Evolutionary conservation across 2,329 filamentous ascomycete species (phyloP).

Genomic region (Conoideocrella luteorostrata): DNA sequence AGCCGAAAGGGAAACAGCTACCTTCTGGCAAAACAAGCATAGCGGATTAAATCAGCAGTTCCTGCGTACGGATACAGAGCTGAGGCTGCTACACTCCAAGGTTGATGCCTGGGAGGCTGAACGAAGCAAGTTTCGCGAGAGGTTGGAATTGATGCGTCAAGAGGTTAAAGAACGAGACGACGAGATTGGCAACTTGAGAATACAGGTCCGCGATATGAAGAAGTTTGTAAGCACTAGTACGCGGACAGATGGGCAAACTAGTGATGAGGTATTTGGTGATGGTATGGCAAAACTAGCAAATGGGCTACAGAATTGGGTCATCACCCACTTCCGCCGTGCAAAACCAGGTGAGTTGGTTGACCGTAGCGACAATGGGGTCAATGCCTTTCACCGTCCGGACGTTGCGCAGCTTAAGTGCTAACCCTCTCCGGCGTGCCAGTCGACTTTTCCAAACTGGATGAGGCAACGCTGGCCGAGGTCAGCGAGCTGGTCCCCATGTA

Average conservation of each 20-base stretch:
- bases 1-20: conserved; percentile 48
- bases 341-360: conserved; percentile 49
- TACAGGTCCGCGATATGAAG: conserved; percentile 62
- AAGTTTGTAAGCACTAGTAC: conserved; percentile 65
- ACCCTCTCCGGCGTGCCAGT: neutral
- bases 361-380: too few species aligned
- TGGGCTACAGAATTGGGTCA: conserved; percentile 68
- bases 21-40: conserved; percentile 54
- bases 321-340: conserved; percentile 59
- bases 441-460: conserved; percentile 39
- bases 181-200: conserved; percentile 47
- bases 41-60: conserved; percentile 46
- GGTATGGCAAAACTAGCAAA: conserved; percentile 57
- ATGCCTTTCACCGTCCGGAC: too few species aligned
- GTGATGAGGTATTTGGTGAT: conserved; percentile 61
- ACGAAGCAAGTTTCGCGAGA: conserved; percentile 42
- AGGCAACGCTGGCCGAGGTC: conserved; percentile 36
- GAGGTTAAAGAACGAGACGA: conserved; percentile 46
- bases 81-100: conserved; percentile 44
- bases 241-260: conserved; percentile 52
- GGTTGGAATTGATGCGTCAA: conserved; percentile 39
- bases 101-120: conserved; percentile 41
- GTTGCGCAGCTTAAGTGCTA: too few species aligned
- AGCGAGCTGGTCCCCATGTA: conserved; percentile 51
- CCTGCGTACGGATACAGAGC: conserved; percentile 44